Percentiles rank a stretch among this genome's conserved stretches.
These are phyloP conservation scores for Metarhizium robertsii DNA, from an alignment of 2,329 filamentous ascomycete genomes.

Conservation along the genomic window DNA sequence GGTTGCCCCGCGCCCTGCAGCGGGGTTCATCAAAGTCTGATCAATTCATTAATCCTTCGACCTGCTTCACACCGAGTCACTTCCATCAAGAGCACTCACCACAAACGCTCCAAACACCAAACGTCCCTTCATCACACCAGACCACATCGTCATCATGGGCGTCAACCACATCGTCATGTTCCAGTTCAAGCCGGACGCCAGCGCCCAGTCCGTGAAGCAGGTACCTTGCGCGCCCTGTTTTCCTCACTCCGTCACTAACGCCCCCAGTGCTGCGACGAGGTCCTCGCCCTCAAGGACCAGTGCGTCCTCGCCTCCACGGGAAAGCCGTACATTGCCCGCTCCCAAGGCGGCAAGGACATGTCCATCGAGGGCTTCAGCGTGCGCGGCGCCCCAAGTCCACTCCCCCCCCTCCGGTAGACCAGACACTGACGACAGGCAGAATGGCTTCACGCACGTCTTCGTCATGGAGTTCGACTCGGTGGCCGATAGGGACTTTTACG, in stretches of 20 bases:
- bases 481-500: conserved; percentile 60
- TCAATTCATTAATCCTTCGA: conserved; percentile 22
- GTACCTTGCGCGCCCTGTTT: background rate
- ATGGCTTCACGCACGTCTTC: conserved; percentile 60
- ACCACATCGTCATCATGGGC: background rate
- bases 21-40: conserved; percentile 36
- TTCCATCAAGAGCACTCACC: background rate
- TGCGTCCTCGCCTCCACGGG: conserved; percentile 54
- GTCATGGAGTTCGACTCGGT: conserved; percentile 55
- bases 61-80: too few species aligned
- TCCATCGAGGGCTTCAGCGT: conserved; percentile 53
- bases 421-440: conserved; percentile 25
- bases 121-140: background rate
- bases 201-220: conserved; percentile 1
- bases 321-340: conserved; percentile 49
- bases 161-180: conserved; percentile 6
- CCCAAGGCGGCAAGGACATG: conserved; percentile 51
- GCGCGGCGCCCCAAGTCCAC: conserved; percentile 6
- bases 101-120: too few species aligned
- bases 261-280: conserved; percentile 19
- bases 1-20: conserved; percentile 40
- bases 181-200: conserved; percentile 4
- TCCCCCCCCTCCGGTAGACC: too few species aligned
- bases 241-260: background rate
- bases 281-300: conserved; percentile 42